Evolutionary conservation across 148 eudicot genomes (phyloP), one percentile per base, ranked within the genome.

Genomic region (Arctostaphylos glauca): DNA sequence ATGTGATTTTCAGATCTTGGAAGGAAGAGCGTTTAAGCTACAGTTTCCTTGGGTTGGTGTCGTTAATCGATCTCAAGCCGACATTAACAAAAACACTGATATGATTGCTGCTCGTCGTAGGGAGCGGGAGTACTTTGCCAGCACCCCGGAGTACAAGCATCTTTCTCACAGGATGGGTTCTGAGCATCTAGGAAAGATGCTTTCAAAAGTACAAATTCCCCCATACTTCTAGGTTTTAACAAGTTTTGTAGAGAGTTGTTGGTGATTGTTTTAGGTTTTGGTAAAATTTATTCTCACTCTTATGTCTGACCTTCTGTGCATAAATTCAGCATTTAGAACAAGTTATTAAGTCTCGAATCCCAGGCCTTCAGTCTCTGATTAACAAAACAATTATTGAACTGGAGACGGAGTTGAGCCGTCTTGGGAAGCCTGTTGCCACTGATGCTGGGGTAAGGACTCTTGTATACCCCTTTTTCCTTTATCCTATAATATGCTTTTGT

Each of bases 31-130:
- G 21, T 93, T 87, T 80, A 94, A 86, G 91, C 90, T 96, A 84
- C 92, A 93, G 85, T 93, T 76, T 81, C 99, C 99, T 68, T 96
- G 99, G 99, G 91, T 96, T 83, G 99, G 99, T 85, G 94, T 96
- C 70, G 99, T 96, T 46, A 96, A 96, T 84, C 94, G 99, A 15
- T 96, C 99, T 79, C 99, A 96, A 88, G 98, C 98, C 38, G 99
- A 96, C 86, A 96, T 94, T 49, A 96, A 96, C 82, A 96, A 94
- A 86, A 94, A 88, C 86, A 93, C 93, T 62, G 98, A 94, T 86
- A 96, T 96, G 99, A 90, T 93, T 79, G 91, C 93, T 88, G 98
- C 99, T 88, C 92, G 99, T 44, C 92, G 92, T 68, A 92, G 90
- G 84, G 99, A 96, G 84, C 89, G 88, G 41, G 98, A 96, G 76